A percentile compares a stretch with the other conserved stretches of the same genome.
phyloP scores from a whole-genome alignment of 176 grass and related monocot species.

The Luzula sylvatica region DNA sequence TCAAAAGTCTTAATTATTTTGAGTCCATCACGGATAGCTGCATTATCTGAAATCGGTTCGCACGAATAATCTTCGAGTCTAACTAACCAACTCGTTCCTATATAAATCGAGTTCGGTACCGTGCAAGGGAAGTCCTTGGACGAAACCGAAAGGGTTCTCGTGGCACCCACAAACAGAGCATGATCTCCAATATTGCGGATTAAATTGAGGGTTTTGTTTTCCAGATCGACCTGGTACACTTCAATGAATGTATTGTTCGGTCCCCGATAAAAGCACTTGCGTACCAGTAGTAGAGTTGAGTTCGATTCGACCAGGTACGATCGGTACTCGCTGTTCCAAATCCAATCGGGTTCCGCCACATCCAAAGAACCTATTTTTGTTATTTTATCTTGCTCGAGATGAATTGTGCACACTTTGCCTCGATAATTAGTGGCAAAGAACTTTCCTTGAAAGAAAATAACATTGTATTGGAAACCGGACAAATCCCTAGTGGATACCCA shows the following conservation, averaged over 20 bases:
- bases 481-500: neutral
- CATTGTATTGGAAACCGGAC: neutral
- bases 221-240: slow-evolving; percentile 1
- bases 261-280: neutral
- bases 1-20: neutral
- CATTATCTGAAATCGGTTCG: neutral
- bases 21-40: slow-evolving; percentile 10
- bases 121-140: neutral
- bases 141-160: slow-evolving; percentile 1
- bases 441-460: slow-evolving; percentile 4
- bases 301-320: neutral
- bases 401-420: no score
- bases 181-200: slow-evolving; percentile 5
- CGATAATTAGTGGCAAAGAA: neutral
- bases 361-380: neutral
- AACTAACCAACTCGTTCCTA: neutral
- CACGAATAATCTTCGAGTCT: neutral
- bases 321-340: no score
- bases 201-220: neutral
- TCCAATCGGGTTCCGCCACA: neutral
- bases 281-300: neutral
- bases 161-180: slow-evolving; percentile 13
- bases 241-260: neutral
- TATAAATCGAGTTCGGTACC: neutral
- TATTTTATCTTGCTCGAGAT: neutral